Evolutionary conservation across 1,284 basidiomycete species (phyloP).

Genomic region (Leccinum griseonigrum): DNA sequence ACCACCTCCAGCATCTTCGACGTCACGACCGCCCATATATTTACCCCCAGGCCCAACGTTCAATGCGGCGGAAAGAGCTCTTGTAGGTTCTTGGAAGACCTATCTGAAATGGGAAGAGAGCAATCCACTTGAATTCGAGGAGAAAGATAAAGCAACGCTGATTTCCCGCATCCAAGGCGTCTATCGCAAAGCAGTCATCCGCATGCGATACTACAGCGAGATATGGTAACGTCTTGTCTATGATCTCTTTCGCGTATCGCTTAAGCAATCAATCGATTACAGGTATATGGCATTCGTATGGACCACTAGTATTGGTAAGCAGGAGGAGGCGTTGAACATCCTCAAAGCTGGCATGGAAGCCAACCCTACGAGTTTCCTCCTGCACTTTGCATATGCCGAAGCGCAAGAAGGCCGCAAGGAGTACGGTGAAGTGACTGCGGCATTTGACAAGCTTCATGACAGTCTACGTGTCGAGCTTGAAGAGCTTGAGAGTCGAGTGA

Average conservation of each 20-base stretch:
- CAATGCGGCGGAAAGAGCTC: conserved; percentile 66
- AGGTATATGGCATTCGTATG: conserved; percentile 93
- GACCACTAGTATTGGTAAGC: conserved; percentile 70
- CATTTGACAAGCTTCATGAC: conserved; percentile 72
- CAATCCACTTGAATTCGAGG: conserved; percentile 92
- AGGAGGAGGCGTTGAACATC: conserved; percentile 80
- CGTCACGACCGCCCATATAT: conserved; percentile 47
- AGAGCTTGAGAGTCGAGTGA: conserved; percentile 52
- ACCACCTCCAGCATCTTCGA: conserved; percentile 42
- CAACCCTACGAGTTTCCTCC: conserved; percentile 82
- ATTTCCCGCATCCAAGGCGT: conserved; percentile 77
- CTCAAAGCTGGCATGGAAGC: conserved; percentile 87
- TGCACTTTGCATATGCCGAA: conserved; percentile 91
- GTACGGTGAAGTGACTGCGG: conserved; percentile 61
- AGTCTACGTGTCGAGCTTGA: conserved; percentile 75
- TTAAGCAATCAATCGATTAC: conserved; percentile 15
- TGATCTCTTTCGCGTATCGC: background rate
- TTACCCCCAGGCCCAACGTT: conserved; percentile 78
- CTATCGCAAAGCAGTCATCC: conserved; percentile 84
- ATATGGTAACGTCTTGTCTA: conserved; percentile 65
- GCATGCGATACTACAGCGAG: conserved; percentile 94
- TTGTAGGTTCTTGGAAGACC: conserved; percentile 84
- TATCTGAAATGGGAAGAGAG: conserved; percentile 96
- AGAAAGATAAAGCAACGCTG: conserved; percentile 70
- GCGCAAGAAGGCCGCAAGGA: conserved; percentile 71